These are phyloP conservation scores for Penicillium sp. DNA, from an alignment of 2,329 filamentous ascomycete species.

Conservation along the genomic window DNA sequence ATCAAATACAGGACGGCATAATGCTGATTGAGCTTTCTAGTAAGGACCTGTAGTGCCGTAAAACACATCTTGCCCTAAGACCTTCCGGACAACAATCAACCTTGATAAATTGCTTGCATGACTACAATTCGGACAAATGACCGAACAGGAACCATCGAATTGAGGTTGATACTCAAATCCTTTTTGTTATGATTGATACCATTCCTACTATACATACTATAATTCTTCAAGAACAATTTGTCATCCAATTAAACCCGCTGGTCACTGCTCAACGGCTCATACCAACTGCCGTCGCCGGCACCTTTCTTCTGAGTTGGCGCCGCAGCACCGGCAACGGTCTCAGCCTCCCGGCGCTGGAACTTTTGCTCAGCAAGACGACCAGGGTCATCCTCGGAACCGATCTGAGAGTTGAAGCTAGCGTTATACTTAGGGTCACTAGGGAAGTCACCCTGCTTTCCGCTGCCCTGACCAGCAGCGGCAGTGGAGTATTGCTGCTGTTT, in stretches of 20 bases:
- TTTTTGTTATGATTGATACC: conserved; percentile 1
- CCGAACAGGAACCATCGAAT: not conserved
- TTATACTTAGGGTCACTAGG: conserved; percentile 49
- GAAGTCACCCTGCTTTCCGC: conserved; percentile 54
- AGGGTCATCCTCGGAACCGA: conserved; percentile 62
- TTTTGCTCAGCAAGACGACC: conserved; percentile 51
- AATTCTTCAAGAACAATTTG: not conserved
- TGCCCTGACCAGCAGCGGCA: conserved; percentile 36
- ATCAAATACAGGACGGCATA: conserved; percentile 25
- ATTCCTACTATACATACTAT: conserved; percentile 11
- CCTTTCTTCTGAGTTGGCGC: conserved; percentile 32
- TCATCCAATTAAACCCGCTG: conserved; percentile 32
- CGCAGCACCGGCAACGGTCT: conserved; percentile 34
- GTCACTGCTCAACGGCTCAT: conserved; percentile 32
- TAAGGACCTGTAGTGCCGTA: not conserved
- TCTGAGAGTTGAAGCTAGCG: conserved; percentile 57
- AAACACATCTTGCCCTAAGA: not conserved
- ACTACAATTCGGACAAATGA: not conserved
- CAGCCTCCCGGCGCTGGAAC: conserved; percentile 38
- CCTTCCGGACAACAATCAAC: not conserved
- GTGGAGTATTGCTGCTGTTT: conserved; percentile 3
- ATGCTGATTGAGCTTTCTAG: conserved; percentile 13
- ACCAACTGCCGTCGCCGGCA: conserved; percentile 30
- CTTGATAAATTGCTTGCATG: not conserved
- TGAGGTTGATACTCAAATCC: not conserved